phyloP scores from a whole-genome alignment of 192 early-diverging fungal genomes.

The Phycomyces nitens region DNA sequence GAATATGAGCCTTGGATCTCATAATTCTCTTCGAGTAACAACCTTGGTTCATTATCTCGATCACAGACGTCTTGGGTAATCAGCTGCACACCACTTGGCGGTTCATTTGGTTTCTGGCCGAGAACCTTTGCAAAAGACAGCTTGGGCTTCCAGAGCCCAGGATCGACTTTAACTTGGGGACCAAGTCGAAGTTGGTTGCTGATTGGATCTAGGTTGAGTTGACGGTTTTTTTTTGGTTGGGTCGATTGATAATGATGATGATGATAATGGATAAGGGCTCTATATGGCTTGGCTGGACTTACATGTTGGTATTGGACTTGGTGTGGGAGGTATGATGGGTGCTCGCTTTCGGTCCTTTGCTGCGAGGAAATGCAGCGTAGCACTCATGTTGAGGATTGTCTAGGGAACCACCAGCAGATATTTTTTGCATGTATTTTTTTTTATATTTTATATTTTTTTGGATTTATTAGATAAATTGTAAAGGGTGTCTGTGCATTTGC shows the following conservation, averaged over 20 bases:
- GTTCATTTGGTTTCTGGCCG: conserved; percentile 4
- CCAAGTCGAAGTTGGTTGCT: neutral
- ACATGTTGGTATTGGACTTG: neutral
- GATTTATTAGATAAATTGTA: neutral
- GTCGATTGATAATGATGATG: too few species aligned
- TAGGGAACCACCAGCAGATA: too few species aligned
- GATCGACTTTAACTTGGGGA: neutral
- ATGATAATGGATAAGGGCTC: too few species aligned
- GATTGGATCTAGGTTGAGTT: too few species aligned
- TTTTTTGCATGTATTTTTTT: too few species aligned
- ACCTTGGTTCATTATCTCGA: conserved; percentile 33
- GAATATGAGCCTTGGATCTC: conserved; percentile 43
- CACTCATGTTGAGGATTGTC: conserved; percentile 10
- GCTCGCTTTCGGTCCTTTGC: neutral
- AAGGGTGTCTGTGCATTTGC: too few species aligned
- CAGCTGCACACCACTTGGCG: conserved; percentile 23
- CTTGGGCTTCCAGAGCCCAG: conserved; percentile 19
- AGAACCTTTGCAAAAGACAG: conserved; percentile 18
- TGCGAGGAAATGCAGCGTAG: conserved; percentile 10
- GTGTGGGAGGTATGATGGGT: neutral
- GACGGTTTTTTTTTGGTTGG: too few species aligned
- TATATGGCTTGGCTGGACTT: neutral
- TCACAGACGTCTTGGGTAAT: conserved; percentile 41
- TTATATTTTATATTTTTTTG: neutral
- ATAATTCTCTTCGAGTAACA: conserved; percentile 43